Evolutionary conservation across 169 alveolate species (phyloP), one percentile per base, ranked within the genome.

Genomic region (Plasmodium fragile): DNA sequence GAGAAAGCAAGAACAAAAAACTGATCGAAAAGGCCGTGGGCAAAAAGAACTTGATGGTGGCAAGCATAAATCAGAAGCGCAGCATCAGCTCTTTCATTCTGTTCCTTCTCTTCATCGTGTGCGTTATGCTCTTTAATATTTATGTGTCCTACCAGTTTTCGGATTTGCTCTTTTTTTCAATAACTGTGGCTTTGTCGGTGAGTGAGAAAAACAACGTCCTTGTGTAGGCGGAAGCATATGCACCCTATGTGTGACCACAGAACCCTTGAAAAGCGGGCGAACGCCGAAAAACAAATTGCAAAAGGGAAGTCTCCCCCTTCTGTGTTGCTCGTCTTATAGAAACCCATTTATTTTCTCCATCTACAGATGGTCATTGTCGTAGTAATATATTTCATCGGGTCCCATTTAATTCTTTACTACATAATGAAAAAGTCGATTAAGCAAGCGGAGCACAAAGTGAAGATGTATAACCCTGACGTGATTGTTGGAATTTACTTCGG

Each of bases 401-500:
- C 93, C 4, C 75, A 87, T 65, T 45, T 87, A 36, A 78, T 78
- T 78, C 93, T 87, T 1, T 87, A 87, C 52, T 87, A 87, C 81
- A 87, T 87, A 36, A 87, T 78, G 93, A 87, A 87, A 32, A 87
- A 87, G 52, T 87, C 93, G 18, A 87, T 87, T 55, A 87, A 78
- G 81, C 93, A 87, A 87, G 93, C 93, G 49, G 93, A 87, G 36
- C 93, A 87, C 36, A 87, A 79, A 71, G 81, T 87, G 32, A 53
- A 78, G 53, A 43, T 87, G 45, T 78, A 87, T 16, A 59, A 87
- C 73, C 93, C 93, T 2, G 93, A 87, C 65, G 89, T 87, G 69
- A 84, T 87, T 52, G 89, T 87, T 72, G 93, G 93, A 70, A 78
- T 75, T 10, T 87, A 87, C 81, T 87, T 87, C 69, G 93, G 93